Evolutionary conservation across 2,329 filamentous ascomycete genomes (phyloP).

Genomic region (Aspergillus sp.): DNA sequence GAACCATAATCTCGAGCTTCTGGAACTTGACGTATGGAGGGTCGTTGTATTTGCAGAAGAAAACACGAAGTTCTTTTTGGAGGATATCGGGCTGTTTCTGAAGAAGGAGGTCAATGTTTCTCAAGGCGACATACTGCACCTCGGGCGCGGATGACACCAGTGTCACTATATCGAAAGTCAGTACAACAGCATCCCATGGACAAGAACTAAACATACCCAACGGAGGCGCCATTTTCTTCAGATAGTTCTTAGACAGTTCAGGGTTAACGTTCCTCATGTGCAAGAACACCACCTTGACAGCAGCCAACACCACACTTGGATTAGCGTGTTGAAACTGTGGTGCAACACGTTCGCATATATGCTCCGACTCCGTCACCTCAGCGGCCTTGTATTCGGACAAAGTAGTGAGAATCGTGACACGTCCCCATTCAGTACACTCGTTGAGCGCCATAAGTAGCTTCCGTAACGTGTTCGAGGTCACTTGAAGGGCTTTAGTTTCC

Average conservation of each 20-base stretch:
- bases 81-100: constrained; percentile 96
- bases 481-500: constrained; percentile 77
- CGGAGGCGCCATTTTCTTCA: constrained; percentile 98
- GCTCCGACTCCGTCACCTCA: constrained; percentile 94
- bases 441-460: constrained; percentile 95
- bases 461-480: constrained; percentile 78
- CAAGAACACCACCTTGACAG: constrained; percentile 94
- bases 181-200: neutral
- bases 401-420: constrained; percentile 86
- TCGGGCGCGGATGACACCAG: constrained; percentile 92
- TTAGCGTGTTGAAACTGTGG: constrained; percentile 99
- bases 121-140: constrained; percentile 92
- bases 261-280: constrained; percentile 82
- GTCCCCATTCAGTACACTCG: constrained; percentile 97
- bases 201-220: constrained; percentile 55
- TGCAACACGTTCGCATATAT: constrained; percentile 92
- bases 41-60: constrained; percentile 99
- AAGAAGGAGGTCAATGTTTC: constrained; percentile 91
- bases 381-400: constrained; percentile 77
- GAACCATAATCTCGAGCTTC: constrained; percentile 98
- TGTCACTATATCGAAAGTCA: constrained; percentile 59
- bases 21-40: constrained; percentile 95
- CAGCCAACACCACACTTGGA: constrained; percentile 91
- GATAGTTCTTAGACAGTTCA: constrained; percentile 74
- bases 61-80: constrained; percentile 93